Evolutionary conservation across 164 flowering plant genomes (phyloP).

Genomic region (Saururus chinensis): DNA sequence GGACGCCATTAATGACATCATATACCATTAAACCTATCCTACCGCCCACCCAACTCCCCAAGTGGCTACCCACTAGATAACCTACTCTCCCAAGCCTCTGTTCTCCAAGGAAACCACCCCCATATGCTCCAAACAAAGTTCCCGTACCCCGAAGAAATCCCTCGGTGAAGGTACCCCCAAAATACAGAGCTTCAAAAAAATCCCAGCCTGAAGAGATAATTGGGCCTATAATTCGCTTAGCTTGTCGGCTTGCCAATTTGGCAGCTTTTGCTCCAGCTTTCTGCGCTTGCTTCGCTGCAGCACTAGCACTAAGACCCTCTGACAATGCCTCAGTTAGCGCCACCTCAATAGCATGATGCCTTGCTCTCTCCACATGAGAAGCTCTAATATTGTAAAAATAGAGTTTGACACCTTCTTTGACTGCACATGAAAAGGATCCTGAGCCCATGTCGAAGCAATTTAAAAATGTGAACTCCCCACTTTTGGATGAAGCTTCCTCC

Average conservation of each 20-base stretch:
- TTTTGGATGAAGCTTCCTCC: constrained; percentile 66
- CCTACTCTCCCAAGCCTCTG: constrained; percentile 72
- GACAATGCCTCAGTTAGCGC: constrained; percentile 65
- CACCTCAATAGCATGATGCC: constrained; percentile 53
- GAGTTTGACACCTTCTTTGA: constrained; percentile 32
- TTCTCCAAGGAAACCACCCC: constrained; percentile 69
- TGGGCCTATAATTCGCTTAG: constrained; percentile 84
- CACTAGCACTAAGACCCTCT: constrained; percentile 50
- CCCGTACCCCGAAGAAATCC: constrained; percentile 83
- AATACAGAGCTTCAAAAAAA: constrained; percentile 86
- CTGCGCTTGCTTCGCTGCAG: constrained; percentile 69
- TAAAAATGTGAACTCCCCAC: constrained; percentile 75
- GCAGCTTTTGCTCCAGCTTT: constrained; percentile 87
- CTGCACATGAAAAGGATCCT: constrained; percentile 27
- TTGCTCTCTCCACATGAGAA: constrained; percentile 56
- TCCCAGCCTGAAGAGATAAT: constrained; percentile 90
- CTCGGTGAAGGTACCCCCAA: constrained; percentile 77
- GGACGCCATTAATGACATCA: constrained; percentile 69
- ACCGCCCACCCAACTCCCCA: constrained; percentile 94
- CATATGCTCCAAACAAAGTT: constrained; percentile 71
- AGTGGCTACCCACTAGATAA: constrained; percentile 75
- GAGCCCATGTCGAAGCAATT: constrained; percentile 39
- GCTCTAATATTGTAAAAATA: constrained; percentile 66
- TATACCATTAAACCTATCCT: constrained; percentile 83
- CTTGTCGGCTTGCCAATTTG: constrained; percentile 55